These are phyloP conservation scores for Tetrapisispora pingtungensis DNA, from an alignment of 805 yeast genomes.

Conservation along the genomic window DNA sequence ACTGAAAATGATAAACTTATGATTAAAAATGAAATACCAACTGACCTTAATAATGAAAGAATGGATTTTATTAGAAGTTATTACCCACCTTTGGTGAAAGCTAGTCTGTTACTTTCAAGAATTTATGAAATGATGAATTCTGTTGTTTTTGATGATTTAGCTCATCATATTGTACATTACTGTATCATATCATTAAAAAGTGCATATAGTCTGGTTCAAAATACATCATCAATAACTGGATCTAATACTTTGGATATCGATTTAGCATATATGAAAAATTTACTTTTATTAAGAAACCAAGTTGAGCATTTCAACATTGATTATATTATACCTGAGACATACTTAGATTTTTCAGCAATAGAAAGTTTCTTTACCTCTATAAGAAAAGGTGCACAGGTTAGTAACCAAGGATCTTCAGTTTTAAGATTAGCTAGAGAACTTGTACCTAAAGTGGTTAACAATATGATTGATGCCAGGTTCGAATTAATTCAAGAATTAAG, in stretches of 20 bases:
- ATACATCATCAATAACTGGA: slow-evolving; percentile 30
- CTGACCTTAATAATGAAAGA: not conserved
- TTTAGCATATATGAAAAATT: slow-evolving; percentile 60
- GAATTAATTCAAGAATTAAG: slow-evolving; percentile 71
- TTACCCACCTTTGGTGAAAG: slow-evolving; percentile 63
- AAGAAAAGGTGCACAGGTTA: slow-evolving; percentile 8
- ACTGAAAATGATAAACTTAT: slow-evolving; percentile 5
- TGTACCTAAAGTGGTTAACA: slow-evolving; percentile 69
- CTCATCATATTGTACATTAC: slow-evolving; percentile 76
- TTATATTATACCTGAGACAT: slow-evolving; percentile 57
- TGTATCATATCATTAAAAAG: slow-evolving; percentile 53
- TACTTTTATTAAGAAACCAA: slow-evolving; percentile 60
- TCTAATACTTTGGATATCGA: slow-evolving; percentile 40
- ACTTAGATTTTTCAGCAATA: slow-evolving; percentile 74
- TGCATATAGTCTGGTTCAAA: slow-evolving; percentile 36
- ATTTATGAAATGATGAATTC: slow-evolving; percentile 74
- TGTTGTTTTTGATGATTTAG: slow-evolving; percentile 75
- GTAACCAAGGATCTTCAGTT: slow-evolving; percentile 19
- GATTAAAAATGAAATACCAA: not conserved
- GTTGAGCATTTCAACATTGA: slow-evolving; percentile 73
- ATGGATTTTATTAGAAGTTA: slow-evolving; percentile 31
- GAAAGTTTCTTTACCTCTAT: slow-evolving; percentile 39
- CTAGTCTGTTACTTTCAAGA: slow-evolving; percentile 60
- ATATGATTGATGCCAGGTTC: slow-evolving; percentile 66
- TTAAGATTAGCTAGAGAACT: slow-evolving; percentile 50